Base-by-base conservation (phyloP, 192 early-diverging fungal species). In the Coemansia sp. region DNA sequence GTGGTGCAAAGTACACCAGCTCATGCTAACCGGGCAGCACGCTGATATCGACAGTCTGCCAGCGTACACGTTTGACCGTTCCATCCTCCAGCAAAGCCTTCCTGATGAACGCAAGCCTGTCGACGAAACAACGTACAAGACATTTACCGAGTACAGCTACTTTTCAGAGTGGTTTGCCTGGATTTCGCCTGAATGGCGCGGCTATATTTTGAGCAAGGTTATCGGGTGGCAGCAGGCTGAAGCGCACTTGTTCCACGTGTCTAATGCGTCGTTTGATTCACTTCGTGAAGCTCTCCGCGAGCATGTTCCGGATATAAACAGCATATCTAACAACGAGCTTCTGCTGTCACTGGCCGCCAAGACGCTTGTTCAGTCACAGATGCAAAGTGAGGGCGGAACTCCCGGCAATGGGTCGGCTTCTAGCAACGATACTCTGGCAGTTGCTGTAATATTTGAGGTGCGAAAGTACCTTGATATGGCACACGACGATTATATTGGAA, bases 161-260 rank as follows among this genome's bases (percentile, higher is more conserved):
- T 11, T 79, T 10, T 60, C 76, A 5, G 76, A 79, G 41, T 60
- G 51, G 60, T 56, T 73, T 57, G 71, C 76, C 1, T 79, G 76
- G 71, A 59, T 79, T 22, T 73, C 76, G 32, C 76, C 76, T 19
- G 59, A 70, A 41, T 23, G 37, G 47, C 76, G 76, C 6, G 76
- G 71, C 0, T 58, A 64, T n/a, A 52, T 79, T 12, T 25, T 65
- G 37, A 65, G 61, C 67, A 67, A 62, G 58, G 32, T 70, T 10
- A 24, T 70, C 37, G 56, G 45, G 19, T 35, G 64, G 22, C 76
- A 79, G 47, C 72, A 67, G n/a, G 67, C 71, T n/a, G 61, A 70
- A 43, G 47, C 76, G 14, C 76, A 79, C n/a, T 9, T 79, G 15
- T 79, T 79, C 48, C 76, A 73, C 22, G 32, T 79, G 17, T 73